phyloP scores from a whole-genome alignment of 805 yeast species.

The Suhomyces emberorum region DNA sequence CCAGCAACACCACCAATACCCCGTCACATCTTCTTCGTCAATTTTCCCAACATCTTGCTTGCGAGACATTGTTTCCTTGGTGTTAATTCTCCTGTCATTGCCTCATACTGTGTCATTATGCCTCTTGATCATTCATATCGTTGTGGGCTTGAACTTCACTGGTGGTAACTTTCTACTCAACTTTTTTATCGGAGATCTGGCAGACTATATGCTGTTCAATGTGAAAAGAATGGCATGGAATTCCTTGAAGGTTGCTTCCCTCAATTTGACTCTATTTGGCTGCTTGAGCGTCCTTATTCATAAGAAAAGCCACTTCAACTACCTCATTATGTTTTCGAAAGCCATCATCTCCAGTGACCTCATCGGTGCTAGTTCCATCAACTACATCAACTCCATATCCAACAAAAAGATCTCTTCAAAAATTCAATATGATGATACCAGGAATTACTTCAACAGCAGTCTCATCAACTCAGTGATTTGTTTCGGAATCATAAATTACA shows the following conservation, averaged over 20 bases:
- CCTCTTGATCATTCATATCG: constrained; percentile 10
- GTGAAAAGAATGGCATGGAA: neutral
- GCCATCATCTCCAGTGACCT: constrained; percentile 14
- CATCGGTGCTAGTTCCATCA: constrained; percentile 11
- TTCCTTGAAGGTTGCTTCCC: constrained; percentile 2
- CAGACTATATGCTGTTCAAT: constrained; percentile 4
- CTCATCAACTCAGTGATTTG: constrained; percentile 11
- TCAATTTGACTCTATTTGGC: constrained; percentile 6
- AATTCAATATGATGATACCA: constrained; percentile 9
- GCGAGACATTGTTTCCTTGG: constrained; percentile 12
- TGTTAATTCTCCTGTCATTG: constrained; percentile 12
- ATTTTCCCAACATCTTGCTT: constrained; percentile 10
- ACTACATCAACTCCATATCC: constrained; percentile 11
- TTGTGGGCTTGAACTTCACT: constrained; percentile 11
- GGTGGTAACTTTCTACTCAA: constrained; percentile 13
- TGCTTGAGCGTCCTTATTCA: constrained; percentile 5
- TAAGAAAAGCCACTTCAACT: constrained; percentile 11
- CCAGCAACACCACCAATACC: constrained; percentile 9
- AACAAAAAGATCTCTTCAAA: constrained; percentile 9
- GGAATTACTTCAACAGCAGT: constrained; percentile 7
- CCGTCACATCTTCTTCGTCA: constrained; percentile 7
- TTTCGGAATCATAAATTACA: constrained; percentile 13
- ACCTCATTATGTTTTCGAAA: constrained; percentile 13
- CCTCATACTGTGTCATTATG: constrained; percentile 11
- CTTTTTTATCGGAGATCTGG: constrained; percentile 4